Evolutionary conservation across 2,329 filamentous ascomycete species (phyloP).

Genomic region (Diaporthe sp.): DNA sequence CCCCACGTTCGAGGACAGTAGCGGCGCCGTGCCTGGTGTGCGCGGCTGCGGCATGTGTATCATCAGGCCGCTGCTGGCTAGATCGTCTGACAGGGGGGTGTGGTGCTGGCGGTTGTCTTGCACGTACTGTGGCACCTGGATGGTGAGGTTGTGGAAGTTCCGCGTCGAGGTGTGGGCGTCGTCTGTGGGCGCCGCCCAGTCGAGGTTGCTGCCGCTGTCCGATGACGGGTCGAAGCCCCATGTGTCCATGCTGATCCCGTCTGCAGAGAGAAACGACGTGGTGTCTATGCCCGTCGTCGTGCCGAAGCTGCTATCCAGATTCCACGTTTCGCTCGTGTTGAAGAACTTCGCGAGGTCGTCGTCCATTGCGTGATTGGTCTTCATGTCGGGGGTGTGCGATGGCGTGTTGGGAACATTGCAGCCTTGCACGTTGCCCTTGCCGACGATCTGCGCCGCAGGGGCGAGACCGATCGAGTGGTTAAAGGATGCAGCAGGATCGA

Average conservation of each 20-base stretch:
- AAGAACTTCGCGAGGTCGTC: constrained; percentile 43
- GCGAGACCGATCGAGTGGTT: constrained; percentile 34
- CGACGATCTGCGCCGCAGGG: constrained; percentile 34
- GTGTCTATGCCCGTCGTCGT: constrained; percentile 27
- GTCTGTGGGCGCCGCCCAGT: constrained; percentile 28
- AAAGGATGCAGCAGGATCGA: constrained; percentile 40
- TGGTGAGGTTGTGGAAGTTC: constrained; percentile 41
- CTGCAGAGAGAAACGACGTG: constrained; percentile 47
- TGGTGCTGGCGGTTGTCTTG: constrained; percentile 34
- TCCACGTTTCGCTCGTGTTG: constrained; percentile 45
- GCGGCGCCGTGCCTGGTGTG: constrained; percentile 51
- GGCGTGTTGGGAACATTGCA: constrained; percentile 52
- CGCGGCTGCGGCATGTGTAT: constrained; percentile 68
- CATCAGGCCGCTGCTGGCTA: constrained; percentile 60
- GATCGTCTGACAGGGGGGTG: constrained; percentile 42
- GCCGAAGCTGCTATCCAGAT: constrained; percentile 28
- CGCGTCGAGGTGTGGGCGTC: neutral
- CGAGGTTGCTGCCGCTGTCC: constrained; percentile 37
- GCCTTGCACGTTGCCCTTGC: constrained; percentile 34
- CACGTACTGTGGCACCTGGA: constrained; percentile 41
- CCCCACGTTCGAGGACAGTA: constrained; percentile 53
- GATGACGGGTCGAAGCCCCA: constrained; percentile 38
- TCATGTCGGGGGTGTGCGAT: constrained; percentile 55
- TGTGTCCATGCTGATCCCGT: constrained; percentile 46
- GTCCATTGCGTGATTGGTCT: constrained; percentile 41